These are phyloP conservation scores for Monilinia aucupariae DNA, from an alignment of 2,329 filamentous ascomycete genomes.

Conservation along the genomic window DNA sequence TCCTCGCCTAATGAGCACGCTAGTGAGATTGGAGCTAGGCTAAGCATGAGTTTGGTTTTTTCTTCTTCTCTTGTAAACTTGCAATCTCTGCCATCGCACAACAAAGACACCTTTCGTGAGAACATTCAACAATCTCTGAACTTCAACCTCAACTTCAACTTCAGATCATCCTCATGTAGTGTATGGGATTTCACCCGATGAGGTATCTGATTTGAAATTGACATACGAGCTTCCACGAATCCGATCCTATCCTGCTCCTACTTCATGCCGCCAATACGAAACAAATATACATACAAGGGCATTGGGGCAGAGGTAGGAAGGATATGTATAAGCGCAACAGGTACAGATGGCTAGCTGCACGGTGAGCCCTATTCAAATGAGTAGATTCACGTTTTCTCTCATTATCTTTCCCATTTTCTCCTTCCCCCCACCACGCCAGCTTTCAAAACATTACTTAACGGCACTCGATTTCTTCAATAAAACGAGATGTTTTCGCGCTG, in stretches of 20 bases:
- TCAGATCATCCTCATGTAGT: background rate
- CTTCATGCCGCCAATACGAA: background rate
- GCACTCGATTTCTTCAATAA: constrained; percentile 23
- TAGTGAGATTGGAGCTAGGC: constrained; percentile 4
- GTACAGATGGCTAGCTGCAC: background rate
- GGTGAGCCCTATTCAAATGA: background rate
- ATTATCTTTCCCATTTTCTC: background rate
- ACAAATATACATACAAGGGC: background rate
- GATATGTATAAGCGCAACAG: background rate
- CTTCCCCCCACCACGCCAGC: constrained; percentile 15
- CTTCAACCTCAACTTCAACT: background rate
- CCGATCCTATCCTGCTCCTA: background rate
- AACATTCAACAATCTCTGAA: background rate
- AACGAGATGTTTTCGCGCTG: constrained; percentile 64
- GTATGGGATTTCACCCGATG: background rate
- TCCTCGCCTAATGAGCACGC: constrained; percentile 2
- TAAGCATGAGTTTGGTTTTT: too few species aligned
- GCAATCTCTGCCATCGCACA: background rate
- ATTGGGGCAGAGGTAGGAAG: too few species aligned
- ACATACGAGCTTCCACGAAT: background rate
- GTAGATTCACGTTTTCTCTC: background rate
- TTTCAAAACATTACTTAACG: constrained; percentile 22
- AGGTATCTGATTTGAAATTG: background rate
- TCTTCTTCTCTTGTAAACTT: too few species aligned
- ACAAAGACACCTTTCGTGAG: background rate